Conservation (phyloP, 192 early-diverging fungal species). For the Mortierella hygrophila region DNA sequence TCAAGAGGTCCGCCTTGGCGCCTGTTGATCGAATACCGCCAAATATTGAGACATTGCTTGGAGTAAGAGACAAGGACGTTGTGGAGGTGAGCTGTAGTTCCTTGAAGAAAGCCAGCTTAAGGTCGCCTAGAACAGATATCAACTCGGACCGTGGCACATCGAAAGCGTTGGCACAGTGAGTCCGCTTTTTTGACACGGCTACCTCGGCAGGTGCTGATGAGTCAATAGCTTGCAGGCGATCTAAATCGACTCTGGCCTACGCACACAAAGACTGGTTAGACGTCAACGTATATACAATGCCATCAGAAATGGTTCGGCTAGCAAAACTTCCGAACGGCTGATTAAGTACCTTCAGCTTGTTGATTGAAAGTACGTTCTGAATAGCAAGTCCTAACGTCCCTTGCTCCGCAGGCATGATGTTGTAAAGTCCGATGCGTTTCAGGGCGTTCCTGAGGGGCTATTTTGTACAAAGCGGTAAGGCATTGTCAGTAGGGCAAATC, state of each 20-base stretch:
- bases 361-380: slow-evolving; percentile 23
- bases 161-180: slow-evolving; percentile 70
- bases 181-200: slow-evolving; percentile 52
- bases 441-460: slow-evolving; percentile 46
- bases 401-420: slow-evolving; percentile 42
- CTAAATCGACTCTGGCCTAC: slow-evolving; percentile 43
- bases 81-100: slow-evolving; percentile 58
- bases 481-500: slow-evolving; percentile 21
- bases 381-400: slow-evolving; percentile 13
- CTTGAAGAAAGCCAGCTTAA: slow-evolving; percentile 67
- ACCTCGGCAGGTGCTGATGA: slow-evolving; percentile 34
- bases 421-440: slow-evolving; percentile 52
- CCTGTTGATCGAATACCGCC: not conserved
- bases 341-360: slow-evolving; percentile 51
- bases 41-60: not conserved
- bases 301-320: not conserved
- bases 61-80: not conserved
- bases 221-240: slow-evolving; percentile 34
- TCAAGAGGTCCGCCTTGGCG: slow-evolving; percentile 35
- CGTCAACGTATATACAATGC: not conserved
- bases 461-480: not conserved
- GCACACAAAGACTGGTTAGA: not conserved
- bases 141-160: slow-evolving; percentile 72
- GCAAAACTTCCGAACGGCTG: too few species aligned
- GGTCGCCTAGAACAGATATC: slow-evolving; percentile 65